Conservation (phyloP, 768 basidiomycete genomes). For the Boletus patriciae region DNA sequence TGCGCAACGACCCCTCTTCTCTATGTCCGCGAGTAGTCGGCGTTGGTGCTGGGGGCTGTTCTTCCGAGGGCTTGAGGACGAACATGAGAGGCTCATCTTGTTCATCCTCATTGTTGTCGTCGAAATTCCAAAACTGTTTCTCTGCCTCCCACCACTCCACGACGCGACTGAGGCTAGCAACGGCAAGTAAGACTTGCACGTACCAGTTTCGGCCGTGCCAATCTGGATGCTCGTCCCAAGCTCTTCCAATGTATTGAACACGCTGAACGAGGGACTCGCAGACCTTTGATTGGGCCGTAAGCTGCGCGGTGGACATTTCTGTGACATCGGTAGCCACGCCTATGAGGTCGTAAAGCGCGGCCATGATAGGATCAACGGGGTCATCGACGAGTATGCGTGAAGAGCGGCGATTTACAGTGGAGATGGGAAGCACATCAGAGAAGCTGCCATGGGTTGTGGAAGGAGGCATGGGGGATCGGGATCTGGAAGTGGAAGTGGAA, state of each 20-base stretch:
- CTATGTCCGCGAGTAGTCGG: slow-evolving; percentile 39
- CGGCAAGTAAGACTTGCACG: slow-evolving; percentile 91
- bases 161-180: slow-evolving; percentile 93
- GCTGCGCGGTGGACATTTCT: slow-evolving; percentile 84
- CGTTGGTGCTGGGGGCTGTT: slow-evolving; percentile 43
- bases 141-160: slow-evolving; percentile 99
- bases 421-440: slow-evolving; percentile 48
- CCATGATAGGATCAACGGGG: slow-evolving; percentile 87
- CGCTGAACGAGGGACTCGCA: slow-evolving; percentile 87
- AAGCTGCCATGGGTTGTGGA: slow-evolving; percentile 64
- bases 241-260: slow-evolving; percentile 87
- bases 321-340: slow-evolving; percentile 89
- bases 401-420: slow-evolving; percentile 64
- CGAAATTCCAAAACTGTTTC: slow-evolving; percentile 99
- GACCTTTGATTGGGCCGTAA: slow-evolving; percentile 81
- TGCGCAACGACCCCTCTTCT: slow-evolving; percentile 40
- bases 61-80: slow-evolving; percentile 86
- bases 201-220: slow-evolving; percentile 99
- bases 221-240: slow-evolving; percentile 97
- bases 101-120: slow-evolving; percentile 86
- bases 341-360: slow-evolving; percentile 88
- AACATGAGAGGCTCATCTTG: slow-evolving; percentile 90
- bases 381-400: slow-evolving; percentile 84
- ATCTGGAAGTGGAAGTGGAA: slow-evolving; percentile 92
- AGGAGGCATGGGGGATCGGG: slow-evolving; percentile 87